Percentiles rank a stretch among this genome's conserved stretches.
Evolutionary conservation across 2,329 filamentous ascomycete species (phyloP).

Genomic region (Talaromyces sp.): DNA sequence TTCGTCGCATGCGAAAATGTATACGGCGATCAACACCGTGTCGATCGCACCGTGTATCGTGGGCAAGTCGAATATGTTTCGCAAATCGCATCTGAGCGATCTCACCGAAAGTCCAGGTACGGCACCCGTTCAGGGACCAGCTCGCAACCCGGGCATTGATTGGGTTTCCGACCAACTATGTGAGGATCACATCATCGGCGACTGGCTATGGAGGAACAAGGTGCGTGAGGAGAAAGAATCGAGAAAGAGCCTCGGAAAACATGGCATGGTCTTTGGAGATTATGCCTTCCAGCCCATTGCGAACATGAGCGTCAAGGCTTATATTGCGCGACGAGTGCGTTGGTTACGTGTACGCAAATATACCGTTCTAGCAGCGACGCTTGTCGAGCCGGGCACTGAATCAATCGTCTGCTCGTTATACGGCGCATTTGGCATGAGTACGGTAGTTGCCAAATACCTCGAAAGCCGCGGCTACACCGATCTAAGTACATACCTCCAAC

Average conservation of each 20-base stretch:
- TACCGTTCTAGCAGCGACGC: conserved; percentile 81
- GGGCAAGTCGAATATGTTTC: conserved; percentile 98
- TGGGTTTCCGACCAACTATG: conserved; percentile 96
- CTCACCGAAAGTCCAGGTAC: conserved; percentile 56
- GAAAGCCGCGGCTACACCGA: conserved; percentile 27
- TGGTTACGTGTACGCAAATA: conserved; percentile 95
- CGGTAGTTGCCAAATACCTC: conserved; percentile 59
- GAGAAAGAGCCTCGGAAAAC: conserved; percentile 61
- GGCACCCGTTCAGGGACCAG: conserved; percentile 23
- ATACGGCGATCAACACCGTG: conserved; percentile 93
- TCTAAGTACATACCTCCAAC: conserved; percentile 54
- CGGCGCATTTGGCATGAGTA: conserved; percentile 74
- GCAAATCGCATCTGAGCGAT: conserved; percentile 79
- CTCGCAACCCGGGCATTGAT: conserved; percentile 68
- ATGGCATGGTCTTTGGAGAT: conserved; percentile 80
- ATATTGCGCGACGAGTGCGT: conserved; percentile 74
- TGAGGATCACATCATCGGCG: conserved; percentile 94
- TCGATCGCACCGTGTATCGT: conserved; percentile 88
- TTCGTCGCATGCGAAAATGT: conserved; percentile 94
- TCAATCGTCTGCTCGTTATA: conserved; percentile 79
- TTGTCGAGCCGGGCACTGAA: conserved; percentile 91
- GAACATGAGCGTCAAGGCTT: conserved; percentile 72
- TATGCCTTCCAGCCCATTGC: conserved; percentile 86
- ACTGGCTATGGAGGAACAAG: conserved; percentile 71
- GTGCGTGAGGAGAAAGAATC: conserved; percentile 36